Evolutionary conservation across 1,139 yeast genomes (phyloP).

Genomic region (Blastobotrys elegans): DNA sequence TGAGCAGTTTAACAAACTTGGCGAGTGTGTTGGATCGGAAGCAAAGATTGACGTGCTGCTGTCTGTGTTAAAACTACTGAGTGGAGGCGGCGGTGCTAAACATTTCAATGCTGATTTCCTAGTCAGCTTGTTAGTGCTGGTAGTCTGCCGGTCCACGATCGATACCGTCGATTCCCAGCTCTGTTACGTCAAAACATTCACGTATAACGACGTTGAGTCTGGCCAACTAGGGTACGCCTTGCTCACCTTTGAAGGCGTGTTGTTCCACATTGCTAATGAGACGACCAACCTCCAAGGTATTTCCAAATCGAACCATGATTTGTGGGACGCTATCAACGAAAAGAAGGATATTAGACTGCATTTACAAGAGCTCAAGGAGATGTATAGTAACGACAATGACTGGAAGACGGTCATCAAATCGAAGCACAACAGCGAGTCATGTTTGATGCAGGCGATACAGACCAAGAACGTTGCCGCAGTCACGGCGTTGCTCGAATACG

Average conservation of each 20-base stretch:
- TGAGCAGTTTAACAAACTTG: slow-evolving; percentile 47
- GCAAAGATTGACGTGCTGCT: slow-evolving; percentile 51
- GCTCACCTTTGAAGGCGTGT: slow-evolving; percentile 79
- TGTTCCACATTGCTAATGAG: slow-evolving; percentile 53
- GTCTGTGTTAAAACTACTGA: slow-evolving; percentile 48
- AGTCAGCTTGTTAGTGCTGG: slow-evolving; percentile 66
- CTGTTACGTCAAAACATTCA: slow-evolving; percentile 58
- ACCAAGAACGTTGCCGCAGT: slow-evolving; percentile 36
- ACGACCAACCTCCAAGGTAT: slow-evolving; percentile 39
- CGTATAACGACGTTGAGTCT: slow-evolving; percentile 42
- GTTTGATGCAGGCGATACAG: slow-evolving; percentile 35
- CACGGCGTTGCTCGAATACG: slow-evolving; percentile 43
- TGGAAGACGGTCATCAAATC: slow-evolving; percentile 47
- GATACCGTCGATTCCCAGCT: slow-evolving; percentile 59
- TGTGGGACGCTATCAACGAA: slow-evolving; percentile 47
- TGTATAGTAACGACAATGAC: slow-evolving; percentile 20
- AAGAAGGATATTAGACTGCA: slow-evolving; percentile 1
- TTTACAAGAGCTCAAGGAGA: slow-evolving; percentile 1
- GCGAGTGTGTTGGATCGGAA: slow-evolving; percentile 47
- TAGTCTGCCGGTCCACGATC: slow-evolving; percentile 60
- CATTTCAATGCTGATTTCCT: slow-evolving; percentile 75
- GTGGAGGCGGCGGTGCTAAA: slow-evolving; percentile 12
- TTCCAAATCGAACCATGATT: slow-evolving; percentile 47
- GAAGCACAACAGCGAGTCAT: slow-evolving; percentile 66
- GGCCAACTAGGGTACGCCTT: slow-evolving; percentile 60